phyloP scores from a whole-genome alignment of 495 filamentous ascomycete species.

The Penicillium coprophilum region DNA sequence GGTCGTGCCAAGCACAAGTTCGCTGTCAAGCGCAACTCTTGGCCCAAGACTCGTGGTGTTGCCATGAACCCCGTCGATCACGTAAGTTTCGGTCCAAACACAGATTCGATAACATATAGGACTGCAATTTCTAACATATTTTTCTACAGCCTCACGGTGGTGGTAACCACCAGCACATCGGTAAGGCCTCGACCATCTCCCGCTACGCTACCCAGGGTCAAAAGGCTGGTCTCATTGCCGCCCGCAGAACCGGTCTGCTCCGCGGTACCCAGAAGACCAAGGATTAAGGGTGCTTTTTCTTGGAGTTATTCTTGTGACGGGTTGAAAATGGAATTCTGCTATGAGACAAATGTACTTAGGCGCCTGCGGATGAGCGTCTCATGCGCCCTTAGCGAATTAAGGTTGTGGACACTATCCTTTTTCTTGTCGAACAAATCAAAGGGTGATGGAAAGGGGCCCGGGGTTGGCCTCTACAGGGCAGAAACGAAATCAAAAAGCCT shows the following conservation, averaged over 20 bases:
- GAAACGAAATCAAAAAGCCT: constrained; percentile 33
- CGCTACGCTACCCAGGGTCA: constrained; percentile 96
- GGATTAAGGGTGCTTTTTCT: constrained; percentile 57
- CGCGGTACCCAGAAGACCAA: constrained; percentile 99
- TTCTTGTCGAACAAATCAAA: constrained; percentile 37
- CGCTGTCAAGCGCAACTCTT: constrained; percentile 98
- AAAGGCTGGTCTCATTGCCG: constrained; percentile 99
- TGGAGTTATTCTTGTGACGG: constrained; percentile 52
- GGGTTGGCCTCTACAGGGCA: constrained; percentile 32
- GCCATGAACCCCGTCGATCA: constrained; percentile 99
- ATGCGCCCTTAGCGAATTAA: constrained; percentile 49
- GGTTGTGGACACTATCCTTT: constrained; percentile 47
- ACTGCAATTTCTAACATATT: constrained; percentile 30
- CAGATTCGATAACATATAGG: background rate
- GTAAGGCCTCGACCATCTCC: constrained; percentile 99
- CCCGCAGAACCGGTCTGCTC: constrained; percentile 96
- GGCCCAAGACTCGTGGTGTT: constrained; percentile 99
- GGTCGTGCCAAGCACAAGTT: constrained; percentile 99
- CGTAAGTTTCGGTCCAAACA: constrained; percentile 49
- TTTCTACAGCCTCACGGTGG: constrained; percentile 84
- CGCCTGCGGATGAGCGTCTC: constrained; percentile 47
- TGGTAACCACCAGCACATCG: constrained; percentile 99
- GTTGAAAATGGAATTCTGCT: constrained; percentile 53
- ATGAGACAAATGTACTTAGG: constrained; percentile 55
- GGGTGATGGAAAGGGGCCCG: constrained; percentile 32